Conservation (phyloP, 2,329 filamentous ascomycete genomes). For the Aspergillus oerlinghausenensis region DNA sequence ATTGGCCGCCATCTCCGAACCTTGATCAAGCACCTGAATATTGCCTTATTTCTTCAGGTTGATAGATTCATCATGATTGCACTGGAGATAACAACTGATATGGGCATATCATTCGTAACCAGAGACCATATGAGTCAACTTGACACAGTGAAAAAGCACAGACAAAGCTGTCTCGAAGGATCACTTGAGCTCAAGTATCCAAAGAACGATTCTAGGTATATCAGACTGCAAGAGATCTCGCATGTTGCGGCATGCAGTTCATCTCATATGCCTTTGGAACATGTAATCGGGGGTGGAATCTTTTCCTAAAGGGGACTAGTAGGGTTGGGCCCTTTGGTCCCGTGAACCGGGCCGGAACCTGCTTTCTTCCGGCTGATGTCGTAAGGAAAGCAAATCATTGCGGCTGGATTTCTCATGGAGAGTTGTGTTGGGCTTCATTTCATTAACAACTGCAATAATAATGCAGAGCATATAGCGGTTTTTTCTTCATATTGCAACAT, state of each 20-base stretch:
- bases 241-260: neutral
- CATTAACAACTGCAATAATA: slow-evolving; percentile 2
- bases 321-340: slow-evolving; percentile 27
- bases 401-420: slow-evolving; percentile 30
- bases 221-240: neutral
- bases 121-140: neutral
- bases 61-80: slow-evolving; percentile 8
- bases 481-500: slow-evolving; percentile 9
- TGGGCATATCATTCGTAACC: neutral
- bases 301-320: slow-evolving; percentile 27
- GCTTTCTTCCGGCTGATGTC: slow-evolving; percentile 22
- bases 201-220: neutral
- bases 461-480: slow-evolving; percentile 4
- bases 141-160: neutral
- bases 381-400: slow-evolving; percentile 33
- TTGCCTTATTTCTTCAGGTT: neutral
- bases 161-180: neutral
- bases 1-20: slow-evolving; percentile 72
- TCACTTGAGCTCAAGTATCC: neutral
- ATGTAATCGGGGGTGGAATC: neutral
- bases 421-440: slow-evolving; percentile 4
- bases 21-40: slow-evolving; percentile 1
- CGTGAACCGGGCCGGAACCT: slow-evolving; percentile 22
- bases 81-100: neutral
- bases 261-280: neutral